phyloP scores from a whole-genome alignment of 768 basidiomycete genomes.

The Pulveroboletus sp. region DNA sequence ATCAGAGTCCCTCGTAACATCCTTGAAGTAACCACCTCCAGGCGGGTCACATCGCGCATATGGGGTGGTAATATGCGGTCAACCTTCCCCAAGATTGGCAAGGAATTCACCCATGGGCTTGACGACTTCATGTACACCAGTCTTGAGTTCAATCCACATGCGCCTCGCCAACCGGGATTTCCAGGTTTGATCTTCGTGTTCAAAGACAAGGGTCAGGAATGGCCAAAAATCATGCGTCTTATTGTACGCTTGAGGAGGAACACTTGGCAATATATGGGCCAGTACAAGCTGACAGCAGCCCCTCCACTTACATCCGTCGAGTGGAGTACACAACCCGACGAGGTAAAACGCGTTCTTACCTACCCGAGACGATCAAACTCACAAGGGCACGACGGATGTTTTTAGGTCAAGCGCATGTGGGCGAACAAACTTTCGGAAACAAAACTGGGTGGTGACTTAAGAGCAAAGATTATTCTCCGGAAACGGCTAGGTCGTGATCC shows the following conservation, averaged over 20 bases:
- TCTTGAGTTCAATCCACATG: conserved; percentile 7
- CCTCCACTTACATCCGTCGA: conserved; percentile 3
- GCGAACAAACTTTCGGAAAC: not conserved
- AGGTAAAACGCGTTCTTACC: not conserved
- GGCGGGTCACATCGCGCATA: not conserved
- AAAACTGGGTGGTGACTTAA: not conserved
- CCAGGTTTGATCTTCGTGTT: conserved; percentile 11
- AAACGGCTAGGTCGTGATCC: conserved; percentile 6
- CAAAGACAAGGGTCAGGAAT: conserved; percentile 2
- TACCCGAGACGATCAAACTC: not conserved
- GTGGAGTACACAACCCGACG: conserved; percentile 4
- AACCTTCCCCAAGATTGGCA: conserved; percentile 6
- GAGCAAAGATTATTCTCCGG: conserved; percentile 10
- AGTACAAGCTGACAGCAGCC: conserved; percentile 12
- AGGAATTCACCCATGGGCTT: conserved; percentile 8
- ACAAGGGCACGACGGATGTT: not conserved
- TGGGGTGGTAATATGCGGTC: conserved; percentile 9
- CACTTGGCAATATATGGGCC: conserved; percentile 11
- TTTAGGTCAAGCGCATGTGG: conserved; percentile 11
- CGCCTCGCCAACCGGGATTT: conserved; percentile 12
- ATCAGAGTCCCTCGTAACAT: conserved; percentile 5
- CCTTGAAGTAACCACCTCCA: conserved; percentile 5
- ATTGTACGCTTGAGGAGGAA: conserved; percentile 9
- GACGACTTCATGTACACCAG: conserved; percentile 14
- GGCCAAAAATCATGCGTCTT: conserved; percentile 12